Base-by-base conservation (phyloP, 2,329 filamentous ascomycete genomes). In the Calycina herbarum region DNA sequence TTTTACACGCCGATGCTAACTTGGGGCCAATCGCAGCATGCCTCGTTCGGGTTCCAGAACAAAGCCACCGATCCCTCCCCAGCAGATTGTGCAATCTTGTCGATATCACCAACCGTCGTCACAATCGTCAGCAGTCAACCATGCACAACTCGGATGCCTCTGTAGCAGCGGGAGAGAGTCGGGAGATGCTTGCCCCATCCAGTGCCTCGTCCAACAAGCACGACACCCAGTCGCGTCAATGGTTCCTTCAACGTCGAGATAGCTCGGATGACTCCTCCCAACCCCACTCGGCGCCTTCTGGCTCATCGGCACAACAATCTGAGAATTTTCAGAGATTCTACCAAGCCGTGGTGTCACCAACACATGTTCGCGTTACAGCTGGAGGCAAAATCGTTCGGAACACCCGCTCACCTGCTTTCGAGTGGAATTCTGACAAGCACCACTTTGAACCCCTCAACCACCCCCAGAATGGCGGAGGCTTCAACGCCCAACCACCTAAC, bases 311-410 rank as follows among this genome's bases (percentile, higher is more conserved):
- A 31, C 86, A 89, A 74, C 83, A 84, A 70, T 82, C 82, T 40
- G 86, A 89, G 74, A 87, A 87, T n/a, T 90, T 90, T 70, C 84
- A 88, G 74, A 81, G 83, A 62, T 90, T 90, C 73, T 89, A 87
- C 77, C 86, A 87, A 73, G 86, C 87, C 11, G 87, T 89, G n/a
- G 82, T 86, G 4, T 90, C 87, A 40, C 87, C 87, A 7, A 87
- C 86, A 15, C 86, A 89, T 74, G 83, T 89, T 68, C 84, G 87
- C 17, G 87, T 90, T 60, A 90, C 87, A 24, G 87, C 87, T 66
- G 86, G 87, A 65, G 87, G 87, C 54, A 82, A 86, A 45, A 89
- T 90, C 70, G 87, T 90, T 1, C 87, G 86, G 59, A 89, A 89
- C 71, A 88, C 82, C 40, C 82, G 86, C 56, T 81, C 68, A 57